phyloP scores from a whole-genome alignment of 352 stramenopile genomes.

The Phytophthora hybrid region DNA sequence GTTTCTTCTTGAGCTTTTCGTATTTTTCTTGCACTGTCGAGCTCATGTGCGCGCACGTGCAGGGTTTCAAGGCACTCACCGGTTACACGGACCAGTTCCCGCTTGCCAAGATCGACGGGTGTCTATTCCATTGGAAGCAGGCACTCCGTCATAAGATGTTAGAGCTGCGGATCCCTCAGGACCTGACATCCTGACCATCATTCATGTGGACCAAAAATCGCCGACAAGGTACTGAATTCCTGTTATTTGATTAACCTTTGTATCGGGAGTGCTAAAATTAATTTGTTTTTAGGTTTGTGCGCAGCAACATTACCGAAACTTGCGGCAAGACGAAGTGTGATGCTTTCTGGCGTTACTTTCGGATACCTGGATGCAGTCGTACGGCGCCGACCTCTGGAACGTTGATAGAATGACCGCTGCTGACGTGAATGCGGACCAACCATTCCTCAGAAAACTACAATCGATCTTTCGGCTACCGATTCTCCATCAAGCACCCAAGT shows the following conservation, averaged over 20 bases:
- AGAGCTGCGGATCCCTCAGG: background rate
- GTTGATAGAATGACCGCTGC: background rate
- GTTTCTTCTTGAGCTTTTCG: too few relatives aligned
- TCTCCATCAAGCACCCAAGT: background rate
- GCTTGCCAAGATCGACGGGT: constrained; percentile 15
- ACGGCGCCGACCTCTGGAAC: background rate
- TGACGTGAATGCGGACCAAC: background rate
- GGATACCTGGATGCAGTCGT: background rate
- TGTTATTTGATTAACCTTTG: background rate
- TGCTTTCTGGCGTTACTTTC: background rate
- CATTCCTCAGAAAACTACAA: background rate
- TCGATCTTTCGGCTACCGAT: background rate
- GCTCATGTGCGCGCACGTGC: too few relatives aligned
- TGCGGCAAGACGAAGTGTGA: background rate
- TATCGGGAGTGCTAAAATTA: background rate
- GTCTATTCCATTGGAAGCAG: constrained; percentile 28
- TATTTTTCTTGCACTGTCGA: too few relatives aligned
- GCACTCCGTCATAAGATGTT: constrained; percentile 25
- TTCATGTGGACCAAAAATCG: constrained; percentile 6
- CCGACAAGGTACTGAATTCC: constrained; percentile 12
- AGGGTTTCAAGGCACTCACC: too few relatives aligned
- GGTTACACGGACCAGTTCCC: constrained; percentile 20
- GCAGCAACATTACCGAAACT: background rate
- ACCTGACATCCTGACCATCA: constrained; percentile 2
- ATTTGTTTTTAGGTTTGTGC: background rate